Conservation (phyloP, 306 rosid species). For the Cicer arietinum region DNA sequence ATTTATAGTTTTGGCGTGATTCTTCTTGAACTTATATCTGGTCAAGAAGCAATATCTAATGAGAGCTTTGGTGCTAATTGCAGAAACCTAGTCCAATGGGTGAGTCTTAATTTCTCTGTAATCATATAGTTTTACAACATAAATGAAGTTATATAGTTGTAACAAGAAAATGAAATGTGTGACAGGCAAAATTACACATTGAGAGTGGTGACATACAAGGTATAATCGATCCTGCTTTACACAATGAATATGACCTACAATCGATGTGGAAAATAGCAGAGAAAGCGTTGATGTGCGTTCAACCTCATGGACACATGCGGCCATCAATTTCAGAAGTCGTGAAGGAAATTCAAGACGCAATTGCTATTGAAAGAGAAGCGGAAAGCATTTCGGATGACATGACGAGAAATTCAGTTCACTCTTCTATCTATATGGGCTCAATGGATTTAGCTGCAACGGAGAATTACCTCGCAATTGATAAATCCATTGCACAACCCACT, state of each 20-base stretch:
- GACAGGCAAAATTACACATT: slow-evolving; percentile 84
- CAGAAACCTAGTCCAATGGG: slow-evolving; percentile 97
- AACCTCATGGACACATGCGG: slow-evolving; percentile 80
- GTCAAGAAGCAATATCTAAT: slow-evolving; percentile 98
- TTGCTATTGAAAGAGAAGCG: slow-evolving; percentile 67
- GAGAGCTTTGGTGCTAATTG: slow-evolving; percentile 91
- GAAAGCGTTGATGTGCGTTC: slow-evolving; percentile 95
- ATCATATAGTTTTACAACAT: slow-evolving; percentile 18
- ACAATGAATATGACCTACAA: slow-evolving; percentile 70
- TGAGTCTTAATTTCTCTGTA: slow-evolving; percentile 52
- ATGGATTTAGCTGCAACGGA: slow-evolving; percentile 62
- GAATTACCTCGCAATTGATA: slow-evolving; percentile 69
- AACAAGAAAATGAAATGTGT: background rate
- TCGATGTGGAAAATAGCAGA: slow-evolving; percentile 99
- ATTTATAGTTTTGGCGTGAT: slow-evolving; percentile 95
- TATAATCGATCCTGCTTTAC: slow-evolving; percentile 78
- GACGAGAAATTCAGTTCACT: slow-evolving; percentile 66
- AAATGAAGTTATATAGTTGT: background rate
- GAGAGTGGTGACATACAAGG: slow-evolving; percentile 99
- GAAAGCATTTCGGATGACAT: slow-evolving; percentile 67
- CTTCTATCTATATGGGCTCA: slow-evolving; percentile 67
- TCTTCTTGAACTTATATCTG: slow-evolving; percentile 97
- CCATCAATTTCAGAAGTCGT: slow-evolving; percentile 92
- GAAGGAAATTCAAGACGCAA: slow-evolving; percentile 92
- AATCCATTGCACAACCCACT: slow-evolving; percentile 71